Evolutionary conservation across 306 rosid species (phyloP), one percentile per base, ranked within the genome.

Genomic region (Vigna angularis): DNA sequence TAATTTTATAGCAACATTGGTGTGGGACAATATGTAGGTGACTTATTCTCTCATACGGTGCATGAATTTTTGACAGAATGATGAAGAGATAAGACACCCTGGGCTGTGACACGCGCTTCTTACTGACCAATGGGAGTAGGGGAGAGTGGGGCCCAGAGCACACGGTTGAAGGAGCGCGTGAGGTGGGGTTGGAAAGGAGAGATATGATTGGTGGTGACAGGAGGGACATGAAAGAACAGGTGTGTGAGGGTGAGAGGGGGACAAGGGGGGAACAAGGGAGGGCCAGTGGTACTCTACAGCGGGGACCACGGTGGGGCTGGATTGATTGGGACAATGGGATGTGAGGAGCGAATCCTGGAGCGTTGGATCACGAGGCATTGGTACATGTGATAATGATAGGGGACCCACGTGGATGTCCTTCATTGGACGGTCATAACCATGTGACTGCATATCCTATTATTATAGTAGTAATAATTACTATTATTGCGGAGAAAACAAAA

Each of bases 241-340:
- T 32, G 12, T 85, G 97, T 61, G 55, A 13, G 50, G 55, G 44
- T 55, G 30, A 72, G 66, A 64, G 52, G 88, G 89, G 82, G 86
- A 87, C 97, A 90, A 14, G 0, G 34, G 66, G 18, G 77, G 68
- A 83, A 85, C 93, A 86, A 26, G 16, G 50, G 28, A 78, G 77
- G 70, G 84, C 72, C 82, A 38, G 69, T 15, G 51, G 61, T 49
- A 74, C 42, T 84, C 73, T 85, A 77, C 67, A 84, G 52, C 42
- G 50, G 70, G 83, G 93, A 88, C 91, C 81, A 56, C 28, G 73
- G 34, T 30, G 61, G 48, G 78, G 90, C 86, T 91, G 88, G 13
- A 30, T 9, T 5, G 90, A 87, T 87, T 52, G n/a, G 10, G 49
- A n/a, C 66, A 66, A 10, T 30, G 50, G 65, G 69, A 47, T 67